Conservation (phyloP, 441 rosid species). For the Raphanus hybrid region DNA sequence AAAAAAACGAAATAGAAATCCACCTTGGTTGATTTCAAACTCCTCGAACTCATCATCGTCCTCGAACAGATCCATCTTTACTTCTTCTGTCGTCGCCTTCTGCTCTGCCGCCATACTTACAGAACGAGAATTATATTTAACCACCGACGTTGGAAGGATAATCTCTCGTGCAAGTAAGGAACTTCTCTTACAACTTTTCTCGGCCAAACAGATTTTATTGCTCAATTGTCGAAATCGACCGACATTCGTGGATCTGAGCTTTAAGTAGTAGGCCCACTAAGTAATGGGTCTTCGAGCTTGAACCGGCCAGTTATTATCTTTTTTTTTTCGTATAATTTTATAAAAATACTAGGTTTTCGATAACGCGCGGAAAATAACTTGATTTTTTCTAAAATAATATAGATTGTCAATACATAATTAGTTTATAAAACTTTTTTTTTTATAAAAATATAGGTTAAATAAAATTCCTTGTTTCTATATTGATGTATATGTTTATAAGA, state of each 20-base stretch:
- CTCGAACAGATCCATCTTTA: slow-evolving; percentile 83
- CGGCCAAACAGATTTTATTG: not conserved
- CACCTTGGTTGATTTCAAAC: slow-evolving; percentile 80
- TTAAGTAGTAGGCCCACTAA: not conserved
- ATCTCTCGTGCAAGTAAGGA: slow-evolving; percentile 2
- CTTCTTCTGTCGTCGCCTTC: slow-evolving; percentile 66
- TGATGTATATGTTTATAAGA: no score
- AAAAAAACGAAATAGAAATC: not conserved
- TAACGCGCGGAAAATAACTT: not conserved
- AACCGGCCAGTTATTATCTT: not conserved
- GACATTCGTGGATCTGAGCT: slow-evolving; percentile 2
- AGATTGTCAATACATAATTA: not conserved
- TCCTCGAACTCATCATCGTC: slow-evolving; percentile 98
- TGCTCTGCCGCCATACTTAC: slow-evolving; percentile 68
- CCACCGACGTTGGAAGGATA: slow-evolving; percentile 10
- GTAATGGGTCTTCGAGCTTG: not conserved
- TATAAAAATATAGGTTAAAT: not conserved
- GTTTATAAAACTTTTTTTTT: not conserved
- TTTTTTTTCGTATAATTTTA: not conserved
- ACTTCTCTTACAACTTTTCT: not conserved
- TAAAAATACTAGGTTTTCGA: not conserved
- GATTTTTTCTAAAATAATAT: no score
- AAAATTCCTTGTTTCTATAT: no score
- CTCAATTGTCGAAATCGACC: not conserved
- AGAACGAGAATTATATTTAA: slow-evolving; percentile 18